These are phyloP conservation scores for Colletotrichum siamense DNA, from an alignment of 2,329 filamentous ascomycete genomes.

Conservation along the genomic window DNA sequence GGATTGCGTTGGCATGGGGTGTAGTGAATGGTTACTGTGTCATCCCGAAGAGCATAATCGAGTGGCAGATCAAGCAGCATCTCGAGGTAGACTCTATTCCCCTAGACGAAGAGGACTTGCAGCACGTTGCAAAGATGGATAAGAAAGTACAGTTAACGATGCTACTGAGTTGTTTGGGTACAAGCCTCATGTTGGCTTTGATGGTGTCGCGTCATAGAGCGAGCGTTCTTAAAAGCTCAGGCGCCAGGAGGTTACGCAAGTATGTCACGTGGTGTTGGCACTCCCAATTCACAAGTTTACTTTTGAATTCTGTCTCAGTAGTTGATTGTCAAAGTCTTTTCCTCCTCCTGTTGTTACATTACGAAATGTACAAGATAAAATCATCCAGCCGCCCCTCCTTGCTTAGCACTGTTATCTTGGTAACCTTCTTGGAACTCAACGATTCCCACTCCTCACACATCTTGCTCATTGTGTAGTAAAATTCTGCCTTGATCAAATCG, in stretches of 20 bases:
- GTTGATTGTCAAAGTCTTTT: not conserved
- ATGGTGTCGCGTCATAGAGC: too few relatives aligned
- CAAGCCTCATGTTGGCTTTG: not conserved
- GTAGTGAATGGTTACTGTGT: constrained; percentile 34
- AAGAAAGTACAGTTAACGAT: not conserved
- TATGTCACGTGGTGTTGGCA: not conserved
- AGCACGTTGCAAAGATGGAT: not conserved
- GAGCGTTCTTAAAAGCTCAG: not conserved
- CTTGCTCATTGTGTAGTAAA: not conserved
- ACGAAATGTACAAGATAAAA: not conserved
- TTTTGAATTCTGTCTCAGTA: not conserved
- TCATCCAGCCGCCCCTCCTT: not conserved
- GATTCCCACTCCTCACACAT: not conserved
- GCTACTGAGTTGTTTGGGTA: not conserved
- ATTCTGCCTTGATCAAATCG: not conserved
- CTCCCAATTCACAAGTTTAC: not conserved
- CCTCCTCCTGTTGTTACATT: not conserved
- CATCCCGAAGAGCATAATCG: constrained; percentile 40
- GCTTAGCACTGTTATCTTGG: not conserved
- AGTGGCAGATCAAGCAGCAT: constrained; percentile 1
- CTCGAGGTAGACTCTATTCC: not conserved
- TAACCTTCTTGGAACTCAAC: not conserved
- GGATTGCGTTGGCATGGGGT: constrained; percentile 37
- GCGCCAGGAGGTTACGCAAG: not conserved
- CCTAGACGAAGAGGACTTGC: not conserved